Evolutionary conservation across 2,329 filamentous ascomycete species (phyloP), one percentile per base, ranked within the genome.

Genomic region (Pseudocercospora pini-densiflorae): DNA sequence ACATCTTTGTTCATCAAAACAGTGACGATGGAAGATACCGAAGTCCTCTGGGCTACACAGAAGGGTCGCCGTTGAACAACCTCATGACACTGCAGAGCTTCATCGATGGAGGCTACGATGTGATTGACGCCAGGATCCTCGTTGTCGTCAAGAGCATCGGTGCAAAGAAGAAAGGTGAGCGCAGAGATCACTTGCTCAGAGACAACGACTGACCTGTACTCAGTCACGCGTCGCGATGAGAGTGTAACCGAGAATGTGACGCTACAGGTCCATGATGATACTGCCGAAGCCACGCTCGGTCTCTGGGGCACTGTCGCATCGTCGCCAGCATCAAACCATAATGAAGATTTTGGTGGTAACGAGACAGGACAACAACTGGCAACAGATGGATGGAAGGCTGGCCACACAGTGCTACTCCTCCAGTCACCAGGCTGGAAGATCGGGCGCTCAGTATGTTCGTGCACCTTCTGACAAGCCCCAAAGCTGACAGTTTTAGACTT

Each of bases 111-210:
- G 87, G 86, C 0, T 83, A 84, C 63, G 86, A 89, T 74, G 75
- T 86, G 8, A 72, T 77, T 1, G 82, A 83, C 40, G 82, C 79
- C 0, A 86, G 83, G 59, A 77, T 89, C 1, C 78, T 89, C 2
- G 83, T 88, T 0, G 86, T 87, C 59, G 84, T 89, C 3, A 86
- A 86, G 74, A 86, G 83, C 63, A 80, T 89, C 61, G 85, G 86
- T 0, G 80, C 81, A 5, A 81, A 80, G 59, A 86, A 84, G 75
- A 82, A 77, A 66, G 77, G 83, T 85, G 6, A 10, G 24, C 19
- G 10, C 1, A 16, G 2, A 14, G 24, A 1, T 14, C 24, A 12
- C 21, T 5, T n/a, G 31, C 12, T 21, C 16, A 19, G 9, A 16
- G 3, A 36, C 21, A 16, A 7, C 29, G 16, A 43, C 63, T 71